Conservation (phyloP, 164 flowering plant species). For the Warburgia ugandensis region DNA sequence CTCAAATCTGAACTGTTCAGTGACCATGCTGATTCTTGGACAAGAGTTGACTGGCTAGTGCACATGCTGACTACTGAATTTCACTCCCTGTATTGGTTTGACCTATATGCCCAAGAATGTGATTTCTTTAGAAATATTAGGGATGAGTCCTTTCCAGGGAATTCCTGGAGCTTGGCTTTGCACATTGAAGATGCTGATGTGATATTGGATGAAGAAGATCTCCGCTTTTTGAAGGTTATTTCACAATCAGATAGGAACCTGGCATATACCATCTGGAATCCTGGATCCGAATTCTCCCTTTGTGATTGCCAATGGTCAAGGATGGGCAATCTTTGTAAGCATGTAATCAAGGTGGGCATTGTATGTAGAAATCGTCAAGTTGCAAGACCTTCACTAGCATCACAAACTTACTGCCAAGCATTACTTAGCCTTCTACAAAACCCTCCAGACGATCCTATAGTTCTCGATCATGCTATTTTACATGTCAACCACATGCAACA, state of each 20-base stretch:
- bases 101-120: slow-evolving; percentile 32
- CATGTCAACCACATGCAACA: slow-evolving; percentile 37
- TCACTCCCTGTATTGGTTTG: slow-evolving; percentile 42
- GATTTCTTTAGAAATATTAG: slow-evolving; percentile 32
- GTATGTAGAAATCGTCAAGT: slow-evolving; percentile 36
- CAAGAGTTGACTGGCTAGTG: slow-evolving; percentile 41
- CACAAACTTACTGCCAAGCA: slow-evolving; percentile 37
- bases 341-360: slow-evolving; percentile 38
- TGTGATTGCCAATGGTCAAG: slow-evolving; percentile 53
- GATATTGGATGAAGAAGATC: slow-evolving; percentile 40
- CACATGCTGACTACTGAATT: slow-evolving; percentile 39
- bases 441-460: slow-evolving; percentile 47
- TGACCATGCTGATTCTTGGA: slow-evolving; percentile 20
- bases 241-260: slow-evolving; percentile 37
- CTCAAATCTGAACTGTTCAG: slow-evolving; percentile 34
- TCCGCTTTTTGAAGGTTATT: slow-evolving; percentile 34
- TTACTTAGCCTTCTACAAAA: slow-evolving; percentile 39
- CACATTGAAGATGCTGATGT: slow-evolving; percentile 38
- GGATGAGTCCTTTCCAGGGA: slow-evolving; percentile 22
- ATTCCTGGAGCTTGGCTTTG: slow-evolving; percentile 39
- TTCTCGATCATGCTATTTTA: slow-evolving; percentile 39
- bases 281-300: slow-evolving; percentile 46
- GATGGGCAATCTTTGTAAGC: slow-evolving; percentile 43
- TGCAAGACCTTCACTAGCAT: slow-evolving; percentile 34
- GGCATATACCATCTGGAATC: slow-evolving; percentile 44